Base-by-base conservation (phyloP, 2,329 filamentous ascomycete genomes). In the Plectosphaerella cucumerina region DNA sequence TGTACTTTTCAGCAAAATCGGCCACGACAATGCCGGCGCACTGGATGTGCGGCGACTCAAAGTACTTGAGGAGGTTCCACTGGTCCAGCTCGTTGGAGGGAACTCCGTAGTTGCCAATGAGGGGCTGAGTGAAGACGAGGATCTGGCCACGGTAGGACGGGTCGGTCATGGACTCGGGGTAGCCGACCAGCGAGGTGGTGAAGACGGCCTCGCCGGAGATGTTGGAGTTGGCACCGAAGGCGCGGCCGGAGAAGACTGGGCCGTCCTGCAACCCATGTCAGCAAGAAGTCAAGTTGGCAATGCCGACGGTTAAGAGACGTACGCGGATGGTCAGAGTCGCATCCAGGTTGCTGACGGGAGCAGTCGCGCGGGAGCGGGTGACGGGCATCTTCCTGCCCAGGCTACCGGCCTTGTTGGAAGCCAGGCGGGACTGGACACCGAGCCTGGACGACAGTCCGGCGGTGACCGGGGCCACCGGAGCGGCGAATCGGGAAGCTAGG, bases 81-180 rank as follows among this genome's bases (percentile, higher is more conserved):
- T 92, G 77, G 70, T 99, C 94, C 58, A 90, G 87, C 63, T 85
- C 81, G 57, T 80, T 84, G 31, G 91, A 95, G 15, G 94, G 94
- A 17, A 99, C 93, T 62, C 94, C 94, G 69, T 99, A 99, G 81
- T 99, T 99, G 67, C 94, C 94, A 65, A 99, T 97, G 60, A 99
- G 77, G 34, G 94, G 94, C 70, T 97, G 92, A 59, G 94, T 99
- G 79, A 97, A 97, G 72, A 97, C 93, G 62, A 99, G 80, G 60
- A 99, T 97, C 77, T 99, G 94, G 60, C 94, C 89, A 59, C 88
- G 87, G 75, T 93, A 93, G 18, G 89, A 93, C 49, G 89, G 89
- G 64, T 93, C 89, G 64, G 89, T 92, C 80, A 93, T 85, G 45
- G 88, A 97, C 78, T 99, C 94, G 60, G 94, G 94, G 71, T 99